Percentiles rank a stretch among this genome's conserved stretches.
phyloP scores from a whole-genome alignment of 2,329 filamentous ascomycete species.

The Scytalidium sp. region DNA sequence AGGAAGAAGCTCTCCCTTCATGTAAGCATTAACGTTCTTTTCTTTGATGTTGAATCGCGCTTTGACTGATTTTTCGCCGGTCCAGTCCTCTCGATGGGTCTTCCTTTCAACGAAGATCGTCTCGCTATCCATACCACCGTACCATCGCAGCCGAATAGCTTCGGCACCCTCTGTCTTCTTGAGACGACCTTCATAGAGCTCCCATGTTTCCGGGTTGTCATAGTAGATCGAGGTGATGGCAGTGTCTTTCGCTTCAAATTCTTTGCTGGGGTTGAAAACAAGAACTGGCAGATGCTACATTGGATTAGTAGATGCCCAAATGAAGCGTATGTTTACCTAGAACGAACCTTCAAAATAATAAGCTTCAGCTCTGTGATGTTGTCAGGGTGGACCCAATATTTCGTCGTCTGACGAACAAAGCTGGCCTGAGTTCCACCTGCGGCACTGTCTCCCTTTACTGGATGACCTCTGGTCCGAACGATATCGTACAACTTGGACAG shows the following conservation, averaged over 20 bases:
- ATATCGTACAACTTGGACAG: constrained; percentile 94
- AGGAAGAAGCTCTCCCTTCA: constrained; percentile 80
- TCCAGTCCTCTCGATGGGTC: constrained; percentile 98
- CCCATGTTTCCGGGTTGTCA: constrained; percentile 91
- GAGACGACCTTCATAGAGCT: constrained; percentile 87
- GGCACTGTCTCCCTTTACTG: constrained; percentile 84
- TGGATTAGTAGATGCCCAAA: constrained; percentile 13
- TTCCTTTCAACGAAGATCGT: constrained; percentile 97
- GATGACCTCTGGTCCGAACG: constrained; percentile 88
- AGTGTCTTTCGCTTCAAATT: constrained; percentile 85
- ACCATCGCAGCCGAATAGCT: constrained; percentile 94
- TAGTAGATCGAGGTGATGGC: constrained; percentile 99
- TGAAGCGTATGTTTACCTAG: not conserved
- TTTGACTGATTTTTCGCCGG: constrained; percentile 97
- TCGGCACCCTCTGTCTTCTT: constrained; percentile 99
- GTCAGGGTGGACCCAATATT: constrained; percentile 99
- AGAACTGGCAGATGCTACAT: constrained; percentile 83
- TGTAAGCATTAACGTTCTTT: constrained; percentile 92
- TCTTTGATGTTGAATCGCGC: constrained; percentile 93
- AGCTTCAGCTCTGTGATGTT: constrained; percentile 98
- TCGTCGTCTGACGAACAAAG: constrained; percentile 95
- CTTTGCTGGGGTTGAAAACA: constrained; percentile 96
- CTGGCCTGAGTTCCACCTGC: constrained; percentile 91
- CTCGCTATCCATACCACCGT: constrained; percentile 92
- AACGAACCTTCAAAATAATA: constrained; percentile 77